Conservation (phyloP, 1,284 basidiomycete genomes). For the Austropuccinia psidii region DNA sequence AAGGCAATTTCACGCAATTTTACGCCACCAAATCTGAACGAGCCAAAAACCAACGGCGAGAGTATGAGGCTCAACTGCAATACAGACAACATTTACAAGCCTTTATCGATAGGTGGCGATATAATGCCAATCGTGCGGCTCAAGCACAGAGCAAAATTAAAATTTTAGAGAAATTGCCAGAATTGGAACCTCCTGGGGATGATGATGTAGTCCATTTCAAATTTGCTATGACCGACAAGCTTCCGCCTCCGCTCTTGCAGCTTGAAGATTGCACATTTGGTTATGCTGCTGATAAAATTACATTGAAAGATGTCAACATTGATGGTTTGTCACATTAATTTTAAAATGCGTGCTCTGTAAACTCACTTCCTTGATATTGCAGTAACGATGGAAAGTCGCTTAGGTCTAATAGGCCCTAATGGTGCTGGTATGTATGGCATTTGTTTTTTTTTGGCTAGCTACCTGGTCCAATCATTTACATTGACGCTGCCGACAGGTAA, state of each 20-base stretch:
- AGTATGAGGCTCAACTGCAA: slow-evolving; percentile 90
- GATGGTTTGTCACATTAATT: slow-evolving; percentile 58
- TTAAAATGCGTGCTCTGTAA: slow-evolving; percentile 42
- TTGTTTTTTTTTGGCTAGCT: background rate
- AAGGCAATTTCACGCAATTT: slow-evolving; percentile 92
- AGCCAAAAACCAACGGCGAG: slow-evolving; percentile 78
- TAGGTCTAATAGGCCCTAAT: slow-evolving; percentile 75
- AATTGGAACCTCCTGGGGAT: slow-evolving; percentile 78
- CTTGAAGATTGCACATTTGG: slow-evolving; percentile 87
- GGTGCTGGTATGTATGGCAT: slow-evolving; percentile 62
- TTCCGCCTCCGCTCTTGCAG: slow-evolving; percentile 92
- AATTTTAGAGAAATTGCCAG: slow-evolving; percentile 93
- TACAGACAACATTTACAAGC: slow-evolving; percentile 93
- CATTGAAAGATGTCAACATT: slow-evolving; percentile 76
- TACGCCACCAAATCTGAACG: slow-evolving; percentile 97
- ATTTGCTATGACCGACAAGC: slow-evolving; percentile 70
- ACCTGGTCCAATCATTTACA: background rate
- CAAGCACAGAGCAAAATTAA: slow-evolving; percentile 98
- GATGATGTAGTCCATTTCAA: slow-evolving; percentile 37
- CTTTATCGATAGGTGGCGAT: slow-evolving; percentile 94
- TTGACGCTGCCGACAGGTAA: slow-evolving; percentile 37
- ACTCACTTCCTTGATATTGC: slow-evolving; percentile 40
- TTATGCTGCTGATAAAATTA: slow-evolving; percentile 69
- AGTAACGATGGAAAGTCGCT: slow-evolving; percentile 57
- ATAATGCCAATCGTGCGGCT: slow-evolving; percentile 64